Percentiles rank a stretch among this genome's conserved stretches.
phyloP scores from a whole-genome alignment of 176 grass and related monocot species.

The Saccharum officinarum region DNA sequence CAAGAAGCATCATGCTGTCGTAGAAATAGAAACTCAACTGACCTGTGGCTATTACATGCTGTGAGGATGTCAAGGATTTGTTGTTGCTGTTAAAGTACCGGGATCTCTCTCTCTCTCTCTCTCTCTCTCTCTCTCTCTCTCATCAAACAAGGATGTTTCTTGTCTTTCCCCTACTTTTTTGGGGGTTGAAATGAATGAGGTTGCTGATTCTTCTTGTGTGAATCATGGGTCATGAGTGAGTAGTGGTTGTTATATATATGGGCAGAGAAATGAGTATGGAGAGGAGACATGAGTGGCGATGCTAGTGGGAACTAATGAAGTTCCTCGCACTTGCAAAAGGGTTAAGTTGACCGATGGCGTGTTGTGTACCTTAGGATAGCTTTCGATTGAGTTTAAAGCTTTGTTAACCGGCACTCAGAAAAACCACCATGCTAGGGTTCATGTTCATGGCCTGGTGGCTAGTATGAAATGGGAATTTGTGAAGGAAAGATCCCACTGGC shows the following conservation, averaged over 20 bases:
- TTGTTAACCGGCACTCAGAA: not conserved
- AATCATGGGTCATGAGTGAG: slow-evolving; percentile 17
- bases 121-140: not conserved
- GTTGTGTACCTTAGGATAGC: not conserved
- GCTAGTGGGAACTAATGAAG: slow-evolving; percentile 23
- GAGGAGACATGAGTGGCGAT: slow-evolving; percentile 23
- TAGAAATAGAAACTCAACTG: not conserved
- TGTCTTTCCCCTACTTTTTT: not conserved
- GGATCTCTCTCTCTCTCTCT: not conserved
- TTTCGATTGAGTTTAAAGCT: not conserved
- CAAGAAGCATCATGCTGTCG: slow-evolving; percentile 10
- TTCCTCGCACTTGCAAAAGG: not conserved
- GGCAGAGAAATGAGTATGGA: not conserved
- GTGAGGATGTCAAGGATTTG: slow-evolving; percentile 14
- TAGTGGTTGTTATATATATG: slow-evolving; percentile 24
- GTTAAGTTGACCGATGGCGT: not conserved
- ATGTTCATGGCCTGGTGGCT: not conserved
- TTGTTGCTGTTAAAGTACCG: slow-evolving; percentile 32
- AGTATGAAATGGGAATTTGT: not conserved
- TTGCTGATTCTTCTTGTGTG: slow-evolving; percentile 23
- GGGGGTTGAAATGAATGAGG: slow-evolving; percentile 7
- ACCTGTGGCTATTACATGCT: not conserved
- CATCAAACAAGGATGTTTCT: slow-evolving; percentile 21
- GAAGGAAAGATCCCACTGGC: not conserved
- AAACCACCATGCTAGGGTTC: not conserved